Percentiles rank a stretch among this genome's conserved stretches.
These are phyloP conservation scores for Amauroascus niger DNA, from an alignment of 2,329 filamentous ascomycete species.

Conservation along the genomic window DNA sequence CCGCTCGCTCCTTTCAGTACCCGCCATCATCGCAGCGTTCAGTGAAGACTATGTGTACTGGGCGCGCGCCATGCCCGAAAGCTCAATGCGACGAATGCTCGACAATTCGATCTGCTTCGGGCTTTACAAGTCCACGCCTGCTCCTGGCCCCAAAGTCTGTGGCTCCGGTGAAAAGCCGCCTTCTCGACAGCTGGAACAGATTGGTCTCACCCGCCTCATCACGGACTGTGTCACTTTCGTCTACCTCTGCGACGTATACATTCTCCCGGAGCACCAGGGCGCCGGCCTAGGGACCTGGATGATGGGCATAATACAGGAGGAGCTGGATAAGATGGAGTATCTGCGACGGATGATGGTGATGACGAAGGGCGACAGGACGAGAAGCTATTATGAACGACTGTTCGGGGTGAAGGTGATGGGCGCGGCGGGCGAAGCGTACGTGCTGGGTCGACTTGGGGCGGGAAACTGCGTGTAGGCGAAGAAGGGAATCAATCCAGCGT, in stretches of 20 bases:
- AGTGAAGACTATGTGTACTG: constrained; percentile 52
- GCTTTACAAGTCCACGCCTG: constrained; percentile 37
- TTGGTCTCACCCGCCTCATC: constrained; percentile 55
- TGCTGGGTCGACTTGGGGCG: constrained; percentile 12
- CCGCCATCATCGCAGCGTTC: constrained; percentile 48
- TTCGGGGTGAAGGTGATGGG: constrained; percentile 15
- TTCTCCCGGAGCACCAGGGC: constrained; percentile 50
- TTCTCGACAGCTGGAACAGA: constrained; percentile 27
- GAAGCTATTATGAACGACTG: constrained; percentile 15
- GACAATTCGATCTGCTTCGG: constrained; percentile 52
- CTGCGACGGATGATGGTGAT: constrained; percentile 50
- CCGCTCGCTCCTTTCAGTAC: constrained; percentile 45
- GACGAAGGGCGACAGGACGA: constrained; percentile 14
- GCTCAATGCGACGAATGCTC: constrained; percentile 44
- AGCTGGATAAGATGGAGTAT: constrained; percentile 47
- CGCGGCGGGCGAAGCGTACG: constrained; percentile 5
- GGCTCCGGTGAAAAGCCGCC: neutral
- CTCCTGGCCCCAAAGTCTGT: neutral
- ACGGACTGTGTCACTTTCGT: constrained; percentile 61
- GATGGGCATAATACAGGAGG: constrained; percentile 51
- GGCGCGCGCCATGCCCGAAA: constrained; percentile 45
- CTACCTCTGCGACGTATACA: constrained; percentile 61
- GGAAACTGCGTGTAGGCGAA: constrained; percentile 3
- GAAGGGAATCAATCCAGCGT: no score
- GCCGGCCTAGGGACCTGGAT: constrained; percentile 57